Conservation (phyloP, 1,139 yeast species). For the Yamadazyma epiphylla region DNA sequence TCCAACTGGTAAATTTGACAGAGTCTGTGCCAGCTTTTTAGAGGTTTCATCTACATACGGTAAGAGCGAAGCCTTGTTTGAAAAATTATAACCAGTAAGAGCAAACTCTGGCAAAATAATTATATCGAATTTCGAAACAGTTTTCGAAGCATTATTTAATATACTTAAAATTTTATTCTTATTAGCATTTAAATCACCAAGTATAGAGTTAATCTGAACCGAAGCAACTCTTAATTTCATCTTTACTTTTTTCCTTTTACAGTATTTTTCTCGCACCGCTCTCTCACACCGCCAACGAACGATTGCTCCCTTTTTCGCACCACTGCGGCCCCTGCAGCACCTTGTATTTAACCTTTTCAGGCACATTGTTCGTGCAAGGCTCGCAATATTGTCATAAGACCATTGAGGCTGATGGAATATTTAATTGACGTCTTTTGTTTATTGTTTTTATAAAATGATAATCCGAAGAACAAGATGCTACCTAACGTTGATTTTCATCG, state of each 20-base stretch:
- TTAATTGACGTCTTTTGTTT: too few relatives aligned
- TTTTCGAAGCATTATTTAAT: constrained; percentile 23
- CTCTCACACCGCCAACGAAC: too few relatives aligned
- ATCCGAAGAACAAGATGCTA: constrained; percentile 19
- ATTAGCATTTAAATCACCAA: constrained; percentile 60
- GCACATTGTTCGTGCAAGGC: too few relatives aligned
- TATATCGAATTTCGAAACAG: constrained; percentile 48
- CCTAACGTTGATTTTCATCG: constrained; percentile 11
- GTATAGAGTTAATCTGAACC: constrained; percentile 63
- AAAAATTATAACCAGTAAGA: constrained; percentile 79
- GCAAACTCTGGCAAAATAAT: constrained; percentile 82
- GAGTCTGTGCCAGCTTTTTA: too few relatives aligned
- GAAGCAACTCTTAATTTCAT: constrained; percentile 52
- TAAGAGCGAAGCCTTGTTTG: constrained; percentile 43
- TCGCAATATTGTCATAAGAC: background rate
- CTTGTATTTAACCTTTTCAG: too few relatives aligned
- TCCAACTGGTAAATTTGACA: constrained; percentile 26
- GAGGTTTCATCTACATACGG: constrained; percentile 53
- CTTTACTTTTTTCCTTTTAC: too few relatives aligned
- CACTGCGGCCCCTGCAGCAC: too few relatives aligned
- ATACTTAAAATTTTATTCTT: constrained; percentile 42
- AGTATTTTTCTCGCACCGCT: too few relatives aligned
- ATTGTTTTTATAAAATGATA: constrained; percentile 5
- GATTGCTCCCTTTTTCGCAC: too few relatives aligned
- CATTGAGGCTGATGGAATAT: background rate